Conservation (phyloP, 352 stramenopile genomes). For the Globisporangium paroecandrum region DNA sequence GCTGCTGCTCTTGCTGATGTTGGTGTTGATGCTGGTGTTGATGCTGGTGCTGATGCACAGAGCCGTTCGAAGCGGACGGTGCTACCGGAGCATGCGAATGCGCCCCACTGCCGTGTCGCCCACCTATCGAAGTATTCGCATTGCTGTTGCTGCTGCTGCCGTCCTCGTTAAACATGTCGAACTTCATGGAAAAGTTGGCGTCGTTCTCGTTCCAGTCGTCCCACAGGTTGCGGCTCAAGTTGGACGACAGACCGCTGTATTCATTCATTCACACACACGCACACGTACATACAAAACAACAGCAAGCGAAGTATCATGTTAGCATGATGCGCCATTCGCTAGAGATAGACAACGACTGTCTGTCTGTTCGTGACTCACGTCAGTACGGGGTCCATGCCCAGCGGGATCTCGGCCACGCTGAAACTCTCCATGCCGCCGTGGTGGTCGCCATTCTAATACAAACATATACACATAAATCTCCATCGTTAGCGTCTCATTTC, state of each 20-base stretch:
- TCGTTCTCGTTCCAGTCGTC: slow-evolving; percentile 87
- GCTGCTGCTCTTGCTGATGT: neutral
- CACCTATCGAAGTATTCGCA: neutral
- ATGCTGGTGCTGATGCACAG: slow-evolving; percentile 21
- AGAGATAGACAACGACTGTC: too few species aligned
- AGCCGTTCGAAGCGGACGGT: slow-evolving; percentile 5
- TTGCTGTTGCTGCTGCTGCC: slow-evolving; percentile 26
- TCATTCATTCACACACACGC: neutral
- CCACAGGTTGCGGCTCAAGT: slow-evolving; percentile 82
- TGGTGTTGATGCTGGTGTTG: slow-evolving; percentile 4
- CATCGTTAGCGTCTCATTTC: neutral
- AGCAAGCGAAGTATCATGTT: neutral
- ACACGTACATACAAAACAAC: neutral
- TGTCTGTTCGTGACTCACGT: slow-evolving; percentile 33
- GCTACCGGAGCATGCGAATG: neutral
- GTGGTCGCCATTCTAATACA: slow-evolving; percentile 25
- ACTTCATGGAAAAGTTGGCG: slow-evolving; percentile 59
- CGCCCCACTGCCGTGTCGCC: neutral
- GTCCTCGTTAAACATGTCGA: slow-evolving; percentile 65
- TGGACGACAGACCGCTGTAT: slow-evolving; percentile 69
- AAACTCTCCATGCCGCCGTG: slow-evolving; percentile 35
- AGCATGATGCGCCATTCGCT: neutral
- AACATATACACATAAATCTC: neutral
- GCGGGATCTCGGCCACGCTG: slow-evolving; percentile 41
- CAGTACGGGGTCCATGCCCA: slow-evolving; percentile 69